Conservation (phyloP, 495 filamentous ascomycete genomes). For the Echria macrotheca region DNA sequence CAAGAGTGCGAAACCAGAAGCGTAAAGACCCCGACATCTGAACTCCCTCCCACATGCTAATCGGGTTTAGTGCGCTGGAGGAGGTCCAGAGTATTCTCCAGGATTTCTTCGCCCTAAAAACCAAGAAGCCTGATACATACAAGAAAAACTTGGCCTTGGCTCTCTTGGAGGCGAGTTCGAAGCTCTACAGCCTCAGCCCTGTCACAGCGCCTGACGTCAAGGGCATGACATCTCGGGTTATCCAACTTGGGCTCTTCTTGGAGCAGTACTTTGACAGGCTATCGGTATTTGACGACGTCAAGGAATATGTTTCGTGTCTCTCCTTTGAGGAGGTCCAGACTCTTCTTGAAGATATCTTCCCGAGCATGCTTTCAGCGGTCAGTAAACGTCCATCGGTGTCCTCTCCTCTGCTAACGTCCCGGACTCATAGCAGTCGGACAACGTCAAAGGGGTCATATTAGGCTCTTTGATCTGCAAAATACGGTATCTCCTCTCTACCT, state of each 20-base stretch:
- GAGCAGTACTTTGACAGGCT: conserved; percentile 29
- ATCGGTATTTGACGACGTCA: conserved; percentile 32
- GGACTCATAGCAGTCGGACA: conserved; percentile 17
- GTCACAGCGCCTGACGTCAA: conserved; percentile 6
- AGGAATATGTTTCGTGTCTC: conserved; percentile 27
- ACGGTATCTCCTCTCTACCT: conserved; percentile 29
- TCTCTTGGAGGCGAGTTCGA: conserved; percentile 22
- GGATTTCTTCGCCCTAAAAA: conserved; percentile 22
- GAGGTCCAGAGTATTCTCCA: conserved; percentile 25
- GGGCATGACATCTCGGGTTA: conserved; percentile 22
- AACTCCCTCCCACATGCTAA: no score
- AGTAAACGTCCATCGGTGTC: no score
- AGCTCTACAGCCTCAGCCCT: conserved; percentile 6
- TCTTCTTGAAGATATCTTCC: conserved; percentile 24
- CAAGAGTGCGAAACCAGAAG: conserved; percentile 21
- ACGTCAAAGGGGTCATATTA: conserved; percentile 15
- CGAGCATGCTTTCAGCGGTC: conserved; percentile 22
- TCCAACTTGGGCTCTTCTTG: conserved; percentile 28
- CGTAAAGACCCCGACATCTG: no score
- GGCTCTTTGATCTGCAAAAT: conserved; percentile 24
- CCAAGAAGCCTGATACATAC: conserved; percentile 25
- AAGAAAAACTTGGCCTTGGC: conserved; percentile 29
- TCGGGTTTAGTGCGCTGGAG: conserved; percentile 24
- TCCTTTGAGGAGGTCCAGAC: conserved; percentile 24
- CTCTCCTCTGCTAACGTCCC: no score